phyloP scores from a whole-genome alignment of 1,284 basidiomycete species.

The Crucibulum parvulum region DNA sequence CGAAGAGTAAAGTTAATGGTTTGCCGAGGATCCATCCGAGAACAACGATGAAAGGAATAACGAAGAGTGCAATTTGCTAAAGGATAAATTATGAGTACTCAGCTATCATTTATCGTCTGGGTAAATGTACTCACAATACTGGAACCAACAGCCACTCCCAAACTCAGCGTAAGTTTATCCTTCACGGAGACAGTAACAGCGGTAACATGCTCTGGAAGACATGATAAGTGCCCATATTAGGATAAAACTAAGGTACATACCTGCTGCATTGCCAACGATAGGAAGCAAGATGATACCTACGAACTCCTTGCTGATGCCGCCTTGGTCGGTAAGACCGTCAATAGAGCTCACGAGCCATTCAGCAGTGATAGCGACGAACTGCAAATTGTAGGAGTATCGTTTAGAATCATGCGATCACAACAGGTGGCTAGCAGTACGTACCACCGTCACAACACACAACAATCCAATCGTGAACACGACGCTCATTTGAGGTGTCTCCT shows the following conservation, averaged over 20 bases:
- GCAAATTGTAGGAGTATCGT: neutral
- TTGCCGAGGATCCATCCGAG: conserved; percentile 72
- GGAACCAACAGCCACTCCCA: conserved; percentile 89
- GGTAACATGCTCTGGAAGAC: conserved; percentile 76
- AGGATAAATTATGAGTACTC: conserved; percentile 1
- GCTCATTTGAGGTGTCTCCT: conserved; percentile 64
- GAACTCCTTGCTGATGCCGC: conserved; percentile 75
- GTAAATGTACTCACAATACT: conserved; percentile 72
- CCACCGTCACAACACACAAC: conserved; percentile 68
- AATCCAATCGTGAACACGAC: conserved; percentile 58
- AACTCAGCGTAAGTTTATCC: conserved; percentile 75
- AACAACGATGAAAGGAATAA: conserved; percentile 77
- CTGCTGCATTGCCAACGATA: conserved; percentile 86
- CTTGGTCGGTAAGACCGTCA: conserved; percentile 57
- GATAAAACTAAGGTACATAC: conserved; percentile 35
- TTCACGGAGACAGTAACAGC: conserved; percentile 90
- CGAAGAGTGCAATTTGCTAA: conserved; percentile 88
- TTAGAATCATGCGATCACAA: neutral
- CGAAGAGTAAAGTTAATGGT: conserved; percentile 69
- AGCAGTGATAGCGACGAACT: conserved; percentile 84
- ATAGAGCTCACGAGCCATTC: conserved; percentile 88
- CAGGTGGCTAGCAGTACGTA: conserved; percentile 37
- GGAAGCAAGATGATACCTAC: conserved; percentile 89
- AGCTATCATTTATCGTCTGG: neutral
- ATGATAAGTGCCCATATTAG: conserved; percentile 1